phyloP scores from a whole-genome alignment of 2,329 filamentous ascomycete species.

The Paecilomyces formosus region DNA sequence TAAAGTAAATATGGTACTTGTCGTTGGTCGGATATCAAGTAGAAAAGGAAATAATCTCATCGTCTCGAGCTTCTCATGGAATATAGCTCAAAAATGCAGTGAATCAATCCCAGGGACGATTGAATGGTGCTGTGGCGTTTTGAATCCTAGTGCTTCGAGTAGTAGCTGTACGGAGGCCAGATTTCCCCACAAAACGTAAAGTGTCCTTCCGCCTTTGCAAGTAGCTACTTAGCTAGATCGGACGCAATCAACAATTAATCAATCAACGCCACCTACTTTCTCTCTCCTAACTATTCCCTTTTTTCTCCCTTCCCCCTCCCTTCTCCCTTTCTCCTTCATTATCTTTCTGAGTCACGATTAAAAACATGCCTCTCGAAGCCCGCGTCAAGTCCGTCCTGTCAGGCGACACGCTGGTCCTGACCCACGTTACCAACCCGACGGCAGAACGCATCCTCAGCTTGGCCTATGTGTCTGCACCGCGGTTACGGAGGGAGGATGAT shows the following conservation, averaged over 20 bases:
- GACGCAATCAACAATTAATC: constrained; percentile 1
- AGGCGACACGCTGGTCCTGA: constrained; percentile 82
- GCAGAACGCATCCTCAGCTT: constrained; percentile 83
- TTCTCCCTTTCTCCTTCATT: constrained; percentile 3
- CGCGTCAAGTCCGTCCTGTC: constrained; percentile 91
- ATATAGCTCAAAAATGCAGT: too few species aligned
- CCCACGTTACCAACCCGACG: constrained; percentile 70
- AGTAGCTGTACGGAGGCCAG: too few species aligned
- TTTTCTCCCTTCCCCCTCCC: constrained; percentile 4
- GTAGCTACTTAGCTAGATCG: neutral
- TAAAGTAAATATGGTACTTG: too few species aligned
- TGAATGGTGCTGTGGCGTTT: too few species aligned
- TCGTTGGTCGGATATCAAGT: neutral
- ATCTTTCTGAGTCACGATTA: constrained; percentile 11
- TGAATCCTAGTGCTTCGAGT: too few species aligned
- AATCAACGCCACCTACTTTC: constrained; percentile 5
- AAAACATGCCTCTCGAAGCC: constrained; percentile 43
- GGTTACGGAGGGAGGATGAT: constrained; percentile 80
- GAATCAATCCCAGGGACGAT: too few species aligned
- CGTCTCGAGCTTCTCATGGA: neutral
- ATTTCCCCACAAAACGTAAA: constrained; percentile 1
- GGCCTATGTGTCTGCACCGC: constrained; percentile 84
- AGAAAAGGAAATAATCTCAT: too few species aligned
- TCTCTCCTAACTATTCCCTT: too few species aligned
- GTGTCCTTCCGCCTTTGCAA: neutral